These are phyloP conservation scores for Cercospora citrullina DNA, from an alignment of 2,329 filamentous ascomycete species.

Conservation along the genomic window DNA sequence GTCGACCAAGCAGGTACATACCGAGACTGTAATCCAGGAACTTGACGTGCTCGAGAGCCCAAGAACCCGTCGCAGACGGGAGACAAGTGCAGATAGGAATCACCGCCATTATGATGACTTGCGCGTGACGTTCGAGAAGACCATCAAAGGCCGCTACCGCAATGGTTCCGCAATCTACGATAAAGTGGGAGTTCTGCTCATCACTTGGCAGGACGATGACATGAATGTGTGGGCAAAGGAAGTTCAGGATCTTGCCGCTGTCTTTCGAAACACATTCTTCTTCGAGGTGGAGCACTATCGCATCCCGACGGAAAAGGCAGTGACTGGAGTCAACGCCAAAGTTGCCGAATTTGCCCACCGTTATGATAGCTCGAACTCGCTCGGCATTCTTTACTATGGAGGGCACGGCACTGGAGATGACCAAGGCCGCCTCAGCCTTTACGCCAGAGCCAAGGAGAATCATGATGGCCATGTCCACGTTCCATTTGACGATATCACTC, in stretches of 20 bases:
- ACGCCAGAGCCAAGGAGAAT: slow-evolving; percentile 1
- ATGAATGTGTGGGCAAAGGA: slow-evolving; percentile 1
- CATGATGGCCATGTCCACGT: slow-evolving; percentile 7
- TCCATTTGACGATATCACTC: slow-evolving; percentile 14
- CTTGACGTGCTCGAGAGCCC: slow-evolving; percentile 3
- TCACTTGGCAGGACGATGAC: slow-evolving; percentile 18
- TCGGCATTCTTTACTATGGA: slow-evolving; percentile 18
- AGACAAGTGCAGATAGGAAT: slow-evolving; percentile 1
- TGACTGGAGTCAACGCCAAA: slow-evolving; percentile 9
- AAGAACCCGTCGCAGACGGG: background rate
- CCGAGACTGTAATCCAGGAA: background rate
- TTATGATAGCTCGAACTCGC: slow-evolving; percentile 11
- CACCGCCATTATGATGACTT: slow-evolving; percentile 2
- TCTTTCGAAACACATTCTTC: slow-evolving; percentile 11
- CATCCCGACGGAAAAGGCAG: slow-evolving; percentile 10
- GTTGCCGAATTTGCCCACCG: slow-evolving; percentile 11
- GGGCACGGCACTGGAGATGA: slow-evolving; percentile 13
- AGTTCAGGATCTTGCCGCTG: background rate
- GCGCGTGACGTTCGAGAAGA: slow-evolving; percentile 8
- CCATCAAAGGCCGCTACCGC: slow-evolving; percentile 15
- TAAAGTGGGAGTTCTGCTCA: slow-evolving; percentile 14
- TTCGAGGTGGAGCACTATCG: slow-evolving; percentile 12
- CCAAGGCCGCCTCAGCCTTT: slow-evolving; percentile 5
- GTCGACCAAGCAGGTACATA: background rate
- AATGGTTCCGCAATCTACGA: slow-evolving; percentile 10